Evolutionary conservation across 371 early-diverging fungal genomes (phyloP).

Genomic region (Furculomyces boomerangus): DNA sequence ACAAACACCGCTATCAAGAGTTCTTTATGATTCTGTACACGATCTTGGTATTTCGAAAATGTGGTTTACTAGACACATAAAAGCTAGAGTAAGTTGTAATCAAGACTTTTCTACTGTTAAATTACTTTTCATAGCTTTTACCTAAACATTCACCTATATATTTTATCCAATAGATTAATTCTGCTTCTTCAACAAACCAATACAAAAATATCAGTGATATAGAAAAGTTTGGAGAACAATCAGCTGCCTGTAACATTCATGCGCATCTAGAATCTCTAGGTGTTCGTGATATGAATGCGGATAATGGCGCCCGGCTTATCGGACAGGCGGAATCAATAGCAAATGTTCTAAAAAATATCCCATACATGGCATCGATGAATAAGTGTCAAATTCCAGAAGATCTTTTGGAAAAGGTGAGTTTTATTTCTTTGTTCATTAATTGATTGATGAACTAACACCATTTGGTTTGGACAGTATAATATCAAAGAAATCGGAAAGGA

Average conservation of each 20-base stretch:
- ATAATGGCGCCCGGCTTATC: slow-evolving; percentile 78
- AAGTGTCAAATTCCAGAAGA: not conserved
- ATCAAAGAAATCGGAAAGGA: slow-evolving; percentile 9
- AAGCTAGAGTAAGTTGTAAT: not conserved
- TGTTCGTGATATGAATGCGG: slow-evolving; percentile 57
- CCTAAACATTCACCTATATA: too few species aligned
- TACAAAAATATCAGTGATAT: slow-evolving; percentile 55
- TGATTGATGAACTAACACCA: too few species aligned
- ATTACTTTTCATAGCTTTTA: not conserved
- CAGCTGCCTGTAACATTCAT: slow-evolving; percentile 65
- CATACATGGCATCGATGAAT: slow-evolving; percentile 3
- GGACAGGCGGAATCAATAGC: slow-evolving; percentile 75
- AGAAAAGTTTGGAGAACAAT: slow-evolving; percentile 76
- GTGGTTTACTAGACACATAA: slow-evolving; percentile 15
- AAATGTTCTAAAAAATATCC: slow-evolving; percentile 32
- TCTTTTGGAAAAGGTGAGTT: slow-evolving; percentile 8
- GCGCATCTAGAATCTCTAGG: slow-evolving; percentile 74
- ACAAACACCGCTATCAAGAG: slow-evolving; percentile 15
- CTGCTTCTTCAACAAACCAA: slow-evolving; percentile 41
- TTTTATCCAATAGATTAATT: slow-evolving; percentile 40
- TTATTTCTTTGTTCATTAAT: too few species aligned
- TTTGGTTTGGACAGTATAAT: slow-evolving; percentile 7
- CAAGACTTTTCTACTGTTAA: not conserved
- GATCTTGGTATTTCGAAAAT: slow-evolving; percentile 16
- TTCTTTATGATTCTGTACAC: slow-evolving; percentile 12